Conservation (phyloP, 805 yeast species). For the Metschnikowia bowlesiae region DNA sequence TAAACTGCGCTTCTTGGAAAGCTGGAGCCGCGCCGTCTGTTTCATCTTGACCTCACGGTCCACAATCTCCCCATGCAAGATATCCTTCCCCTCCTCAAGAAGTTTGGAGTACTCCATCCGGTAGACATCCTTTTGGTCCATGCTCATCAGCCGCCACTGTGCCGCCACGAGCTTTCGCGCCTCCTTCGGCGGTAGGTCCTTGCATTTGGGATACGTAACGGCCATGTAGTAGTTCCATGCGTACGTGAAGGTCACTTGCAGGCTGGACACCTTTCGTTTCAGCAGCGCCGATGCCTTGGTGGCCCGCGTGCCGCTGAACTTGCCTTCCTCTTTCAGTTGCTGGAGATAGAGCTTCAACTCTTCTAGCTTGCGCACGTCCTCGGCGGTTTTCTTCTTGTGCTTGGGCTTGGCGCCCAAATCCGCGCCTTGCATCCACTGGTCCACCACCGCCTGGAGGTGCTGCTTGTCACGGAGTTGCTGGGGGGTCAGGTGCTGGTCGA, state of each 20-base stretch:
- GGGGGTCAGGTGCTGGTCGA: conserved; percentile 5
- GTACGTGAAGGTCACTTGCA: conserved; percentile 24
- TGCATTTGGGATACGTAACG: conserved; percentile 15
- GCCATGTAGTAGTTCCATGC: conserved; percentile 36
- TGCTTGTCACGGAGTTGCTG: not conserved
- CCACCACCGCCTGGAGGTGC: conserved; percentile 11
- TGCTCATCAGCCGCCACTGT: conserved; percentile 24
- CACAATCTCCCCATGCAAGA: conserved; percentile 27
- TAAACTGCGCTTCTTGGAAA: conserved; percentile 10
- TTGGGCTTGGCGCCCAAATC: conserved; percentile 11
- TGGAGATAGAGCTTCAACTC: conserved; percentile 20
- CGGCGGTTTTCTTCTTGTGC: conserved; percentile 10
- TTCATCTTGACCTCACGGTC: conserved; percentile 22
- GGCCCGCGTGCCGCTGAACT: not conserved
- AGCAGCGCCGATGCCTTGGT: not conserved
- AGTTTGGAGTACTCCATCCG: conserved; percentile 26
- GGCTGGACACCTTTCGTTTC: conserved; percentile 3
- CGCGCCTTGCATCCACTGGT: conserved; percentile 16
- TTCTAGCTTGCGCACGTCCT: conserved; percentile 12
- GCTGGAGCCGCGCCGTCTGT: conserved; percentile 6
- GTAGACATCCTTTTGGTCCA: conserved; percentile 25
- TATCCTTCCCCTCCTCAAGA: conserved; percentile 26
- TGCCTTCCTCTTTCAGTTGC: conserved; percentile 23
- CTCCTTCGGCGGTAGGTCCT: conserved; percentile 13
- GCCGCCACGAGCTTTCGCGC: conserved; percentile 14